Evolutionary conservation across 306 rosid species (phyloP).

Genomic region (Castanospermum australe): DNA sequence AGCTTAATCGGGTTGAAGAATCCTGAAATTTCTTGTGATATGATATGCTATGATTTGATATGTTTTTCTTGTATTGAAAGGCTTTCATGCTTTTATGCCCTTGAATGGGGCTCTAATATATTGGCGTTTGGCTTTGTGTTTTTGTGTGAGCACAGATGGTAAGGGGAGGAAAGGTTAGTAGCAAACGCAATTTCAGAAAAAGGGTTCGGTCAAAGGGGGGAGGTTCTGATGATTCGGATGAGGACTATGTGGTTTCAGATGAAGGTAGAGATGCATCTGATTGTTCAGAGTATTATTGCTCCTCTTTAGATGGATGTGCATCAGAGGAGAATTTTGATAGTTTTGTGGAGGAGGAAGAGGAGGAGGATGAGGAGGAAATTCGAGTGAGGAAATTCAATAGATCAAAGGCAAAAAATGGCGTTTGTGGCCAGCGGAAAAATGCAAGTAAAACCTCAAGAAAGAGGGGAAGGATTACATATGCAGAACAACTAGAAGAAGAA

Average conservation of each 20-base stretch:
- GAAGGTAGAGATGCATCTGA: conserved; percentile 69
- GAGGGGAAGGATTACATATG: conserved; percentile 22
- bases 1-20: conserved; percentile 20
- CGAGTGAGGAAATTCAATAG: conserved; percentile 28
- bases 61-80: neutral
- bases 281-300: conserved; percentile 56
- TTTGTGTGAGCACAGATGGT: conserved; percentile 70
- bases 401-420: conserved; percentile 47
- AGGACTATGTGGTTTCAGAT: conserved; percentile 84
- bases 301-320: conserved; percentile 60
- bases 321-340: conserved; percentile 61
- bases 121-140: conserved; percentile 16
- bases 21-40: neutral
- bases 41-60: conserved; percentile 15
- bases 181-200: conserved; percentile 44
- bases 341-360: conserved; percentile 44
- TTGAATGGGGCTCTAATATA: conserved; percentile 34
- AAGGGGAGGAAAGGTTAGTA: conserved; percentile 72
- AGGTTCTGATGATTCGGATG: conserved; percentile 87
- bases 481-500: conserved; percentile 20
- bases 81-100: neutral
- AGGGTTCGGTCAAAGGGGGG: conserved; percentile 50
- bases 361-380: conserved; percentile 45
- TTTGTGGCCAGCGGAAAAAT: conserved; percentile 1
- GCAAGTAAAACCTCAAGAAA: conserved; percentile 33